Conservation (phyloP, 2,329 filamentous ascomycete genomes). For the Ophiostoma ulmi region DNA sequence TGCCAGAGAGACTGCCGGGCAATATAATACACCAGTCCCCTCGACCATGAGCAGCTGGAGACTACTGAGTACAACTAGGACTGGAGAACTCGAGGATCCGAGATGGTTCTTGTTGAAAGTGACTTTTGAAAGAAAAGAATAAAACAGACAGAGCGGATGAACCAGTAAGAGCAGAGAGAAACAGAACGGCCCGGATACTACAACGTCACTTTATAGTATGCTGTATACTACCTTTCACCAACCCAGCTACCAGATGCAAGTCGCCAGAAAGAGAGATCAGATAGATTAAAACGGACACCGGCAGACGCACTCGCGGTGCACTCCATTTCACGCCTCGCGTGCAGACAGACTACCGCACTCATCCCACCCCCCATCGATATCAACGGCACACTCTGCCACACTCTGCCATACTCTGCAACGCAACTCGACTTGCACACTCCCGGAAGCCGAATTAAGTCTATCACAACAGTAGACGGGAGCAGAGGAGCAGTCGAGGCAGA, state of each 20-base stretch:
- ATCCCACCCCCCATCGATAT: background rate
- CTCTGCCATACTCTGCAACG: background rate
- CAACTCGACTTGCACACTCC: background rate
- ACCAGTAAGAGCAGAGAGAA: background rate
- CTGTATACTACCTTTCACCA: background rate
- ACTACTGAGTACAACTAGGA: background rate
- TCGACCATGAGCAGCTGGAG: slow-evolving; percentile 3
- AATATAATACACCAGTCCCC: slow-evolving; percentile 12
- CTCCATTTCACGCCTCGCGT: background rate
- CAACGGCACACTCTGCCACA: background rate
- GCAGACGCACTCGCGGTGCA: slow-evolving; percentile 6
- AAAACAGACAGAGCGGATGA: background rate
- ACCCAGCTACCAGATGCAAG: background rate
- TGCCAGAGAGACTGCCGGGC: slow-evolving; percentile 6
- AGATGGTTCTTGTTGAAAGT: background rate
- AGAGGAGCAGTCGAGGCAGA: background rate
- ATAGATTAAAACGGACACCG: slow-evolving; percentile 6
- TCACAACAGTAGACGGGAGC: background rate
- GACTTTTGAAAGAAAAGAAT: background rate
- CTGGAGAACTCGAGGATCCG: background rate
- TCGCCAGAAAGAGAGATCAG: slow-evolving; percentile 4
- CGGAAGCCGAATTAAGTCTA: background rate
- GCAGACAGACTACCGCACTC: background rate
- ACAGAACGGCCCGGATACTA: background rate
- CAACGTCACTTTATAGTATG: background rate